These are phyloP conservation scores for Ophiostoma himal-ulmi DNA, from an alignment of 2,329 filamentous ascomycete genomes.

Conservation along the genomic window DNA sequence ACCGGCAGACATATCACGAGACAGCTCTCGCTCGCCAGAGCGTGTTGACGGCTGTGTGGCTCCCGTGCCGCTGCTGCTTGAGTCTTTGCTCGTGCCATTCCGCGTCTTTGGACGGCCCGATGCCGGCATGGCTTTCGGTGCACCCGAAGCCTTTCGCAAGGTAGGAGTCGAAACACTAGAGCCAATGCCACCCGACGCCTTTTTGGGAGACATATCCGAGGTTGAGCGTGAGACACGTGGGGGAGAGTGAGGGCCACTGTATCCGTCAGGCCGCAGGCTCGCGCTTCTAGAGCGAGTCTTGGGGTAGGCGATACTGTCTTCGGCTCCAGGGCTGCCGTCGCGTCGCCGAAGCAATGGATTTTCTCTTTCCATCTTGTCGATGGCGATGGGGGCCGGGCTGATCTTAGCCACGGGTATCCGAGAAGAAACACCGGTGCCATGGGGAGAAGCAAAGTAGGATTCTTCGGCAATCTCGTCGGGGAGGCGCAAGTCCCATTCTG, in stretches of 20 bases:
- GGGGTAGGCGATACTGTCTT: slow-evolving; percentile 53
- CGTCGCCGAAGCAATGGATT: slow-evolving; percentile 58
- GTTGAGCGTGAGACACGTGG: slow-evolving; percentile 32
- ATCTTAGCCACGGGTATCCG: slow-evolving; percentile 80
- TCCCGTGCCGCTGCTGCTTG: slow-evolving; percentile 42
- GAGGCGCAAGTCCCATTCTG: slow-evolving; percentile 65
- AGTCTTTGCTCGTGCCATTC: slow-evolving; percentile 48
- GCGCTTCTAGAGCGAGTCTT: slow-evolving; percentile 66
- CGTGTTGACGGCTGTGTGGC: slow-evolving; percentile 57
- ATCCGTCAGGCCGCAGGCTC: slow-evolving; percentile 42
- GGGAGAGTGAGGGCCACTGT: background rate
- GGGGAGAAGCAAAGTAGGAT: slow-evolving; percentile 50
- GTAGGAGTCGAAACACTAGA: background rate
- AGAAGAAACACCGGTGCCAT: slow-evolving; percentile 57
- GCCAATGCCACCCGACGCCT: slow-evolving; percentile 32
- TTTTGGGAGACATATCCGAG: slow-evolving; percentile 52
- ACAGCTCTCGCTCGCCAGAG: slow-evolving; percentile 52
- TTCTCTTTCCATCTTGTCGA: slow-evolving; percentile 67
- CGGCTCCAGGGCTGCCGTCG: slow-evolving; percentile 46
- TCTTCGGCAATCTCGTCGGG: slow-evolving; percentile 70
- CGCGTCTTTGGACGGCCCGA: slow-evolving; percentile 57
- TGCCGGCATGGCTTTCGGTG: slow-evolving; percentile 34
- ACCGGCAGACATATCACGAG: slow-evolving; percentile 40
- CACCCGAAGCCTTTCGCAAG: slow-evolving; percentile 41
- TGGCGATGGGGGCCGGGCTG: slow-evolving; percentile 69